A percentile compares a stretch with the other conserved stretches of the same genome.
Evolutionary conservation across 2,329 filamentous ascomycete species (phyloP).

Genomic region (Thelonectria rubi): DNA sequence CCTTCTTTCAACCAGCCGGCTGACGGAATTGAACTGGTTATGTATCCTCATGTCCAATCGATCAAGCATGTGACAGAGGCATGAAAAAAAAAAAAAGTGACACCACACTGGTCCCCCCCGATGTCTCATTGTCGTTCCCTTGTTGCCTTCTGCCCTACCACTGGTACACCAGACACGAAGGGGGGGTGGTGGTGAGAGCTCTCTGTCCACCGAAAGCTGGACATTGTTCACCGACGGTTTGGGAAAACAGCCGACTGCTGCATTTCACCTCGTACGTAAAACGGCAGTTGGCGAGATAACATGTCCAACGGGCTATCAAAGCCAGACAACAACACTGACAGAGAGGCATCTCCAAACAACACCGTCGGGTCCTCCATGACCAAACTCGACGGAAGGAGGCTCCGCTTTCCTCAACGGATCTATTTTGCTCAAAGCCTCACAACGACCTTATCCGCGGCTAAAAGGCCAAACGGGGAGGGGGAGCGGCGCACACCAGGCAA

Average conservation of each 20-base stretch:
- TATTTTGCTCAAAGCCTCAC: background rate
- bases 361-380: conserved; percentile 1
- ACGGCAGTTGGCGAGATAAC: too few species aligned
- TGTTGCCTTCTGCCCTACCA: background rate
- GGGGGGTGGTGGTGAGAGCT: background rate
- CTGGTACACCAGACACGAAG: background rate
- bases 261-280: background rate
- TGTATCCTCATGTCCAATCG: background rate
- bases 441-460: conserved; percentile 31
- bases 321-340: background rate
- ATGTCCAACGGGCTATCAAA: too few species aligned
- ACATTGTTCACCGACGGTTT: conserved; percentile 15
- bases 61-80: conserved; percentile 14
- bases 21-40: background rate
- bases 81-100: background rate
- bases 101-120: background rate
- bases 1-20: background rate
- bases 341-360: background rate
- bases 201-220: conserved; percentile 5
- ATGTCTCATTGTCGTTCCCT: conserved; percentile 1
- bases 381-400: conserved; percentile 6
- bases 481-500: too few species aligned
- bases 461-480: too few species aligned
- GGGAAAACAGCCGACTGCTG: background rate
- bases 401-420: conserved; percentile 22